These are phyloP conservation scores for Suhomyces bribrorum DNA, from an alignment of 1,139 yeast species.

Conservation along the genomic window DNA sequence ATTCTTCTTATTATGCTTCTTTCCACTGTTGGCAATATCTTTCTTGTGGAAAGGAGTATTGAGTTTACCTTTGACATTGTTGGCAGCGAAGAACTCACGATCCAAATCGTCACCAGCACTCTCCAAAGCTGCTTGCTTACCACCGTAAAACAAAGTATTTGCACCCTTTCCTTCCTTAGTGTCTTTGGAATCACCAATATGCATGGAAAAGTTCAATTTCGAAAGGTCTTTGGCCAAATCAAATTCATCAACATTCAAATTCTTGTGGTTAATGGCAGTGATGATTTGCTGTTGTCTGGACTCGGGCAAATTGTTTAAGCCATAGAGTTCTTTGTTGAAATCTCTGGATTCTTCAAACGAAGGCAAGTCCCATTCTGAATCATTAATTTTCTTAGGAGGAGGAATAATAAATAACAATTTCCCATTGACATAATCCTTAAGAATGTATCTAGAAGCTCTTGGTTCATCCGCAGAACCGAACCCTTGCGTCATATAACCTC, in stretches of 20 bases:
- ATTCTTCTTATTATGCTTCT: conserved; percentile 80
- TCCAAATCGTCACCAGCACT: conserved; percentile 81
- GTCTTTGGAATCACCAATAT: conserved; percentile 48
- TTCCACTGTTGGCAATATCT: conserved; percentile 26
- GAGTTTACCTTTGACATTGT: conserved; percentile 61
- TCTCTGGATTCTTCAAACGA: conserved; percentile 50
- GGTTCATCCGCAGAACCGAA: conserved; percentile 97
- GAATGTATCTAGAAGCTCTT: conserved; percentile 87
- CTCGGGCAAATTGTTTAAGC: conserved; percentile 64
- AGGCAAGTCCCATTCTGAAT: conserved; percentile 41
- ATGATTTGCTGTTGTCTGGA: conserved; percentile 71
- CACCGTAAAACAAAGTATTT: conserved; percentile 63
- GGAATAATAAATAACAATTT: conserved; percentile 83
- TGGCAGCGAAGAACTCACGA: conserved; percentile 76
- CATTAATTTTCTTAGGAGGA: conserved; percentile 63
- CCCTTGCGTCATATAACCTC: conserved; percentile 98
- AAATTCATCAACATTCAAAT: conserved; percentile 51
- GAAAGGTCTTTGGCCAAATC: conserved; percentile 71
- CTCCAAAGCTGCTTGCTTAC: conserved; percentile 76
- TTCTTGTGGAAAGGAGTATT: conserved; percentile 73
- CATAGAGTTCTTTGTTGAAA: conserved; percentile 76
- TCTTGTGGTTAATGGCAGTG: conserved; percentile 57
- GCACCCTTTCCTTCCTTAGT: conserved; percentile 30
- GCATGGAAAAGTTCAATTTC: conserved; percentile 77
- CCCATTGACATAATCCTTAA: conserved; percentile 95